A percentile compares a stretch with the other conserved stretches of the same genome.
These are phyloP conservation scores for Colletotrichum magnum DNA, from an alignment of 2,329 filamentous ascomycete species.

Conservation along the genomic window DNA sequence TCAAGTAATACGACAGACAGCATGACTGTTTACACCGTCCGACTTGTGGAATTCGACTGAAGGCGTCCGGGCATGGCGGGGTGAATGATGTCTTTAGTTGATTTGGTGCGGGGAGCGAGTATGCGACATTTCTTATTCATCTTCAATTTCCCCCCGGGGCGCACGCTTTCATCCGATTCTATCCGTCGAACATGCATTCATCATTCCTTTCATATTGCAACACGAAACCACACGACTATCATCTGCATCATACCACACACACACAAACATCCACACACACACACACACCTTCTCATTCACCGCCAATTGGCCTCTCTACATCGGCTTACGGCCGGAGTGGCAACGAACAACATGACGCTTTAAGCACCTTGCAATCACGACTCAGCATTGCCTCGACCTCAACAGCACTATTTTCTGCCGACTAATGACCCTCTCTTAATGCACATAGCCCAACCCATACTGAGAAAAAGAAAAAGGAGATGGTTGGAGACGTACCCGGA, in stretches of 20 bases:
- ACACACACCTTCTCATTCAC: slow-evolving; percentile 27
- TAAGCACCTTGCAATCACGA: slow-evolving; percentile 35
- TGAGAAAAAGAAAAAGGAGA: slow-evolving; percentile 8
- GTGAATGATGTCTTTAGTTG: slow-evolving; percentile 22
- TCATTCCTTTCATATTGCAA: slow-evolving; percentile 34
- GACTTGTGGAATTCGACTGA: slow-evolving; percentile 28
- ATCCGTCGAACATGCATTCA: slow-evolving; percentile 29
- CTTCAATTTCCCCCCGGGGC: slow-evolving; percentile 10
- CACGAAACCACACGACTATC: slow-evolving; percentile 38
- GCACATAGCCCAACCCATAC: slow-evolving; percentile 12
- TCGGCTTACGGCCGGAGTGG: slow-evolving; percentile 23
- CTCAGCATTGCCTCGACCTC: slow-evolving; percentile 18
- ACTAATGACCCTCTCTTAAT: slow-evolving; percentile 17
- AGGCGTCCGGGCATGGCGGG: slow-evolving; percentile 32
- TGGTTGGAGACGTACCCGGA: slow-evolving; percentile 27
- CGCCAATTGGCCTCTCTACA: slow-evolving; percentile 15
- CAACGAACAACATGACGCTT: slow-evolving; percentile 38
- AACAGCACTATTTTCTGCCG: slow-evolving; percentile 22
- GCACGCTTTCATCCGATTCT: slow-evolving; percentile 31
- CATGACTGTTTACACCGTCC: slow-evolving; percentile 14
- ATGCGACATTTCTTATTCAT: slow-evolving; percentile 33
- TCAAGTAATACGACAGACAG: slow-evolving; percentile 41
- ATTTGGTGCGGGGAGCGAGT: slow-evolving; percentile 30
- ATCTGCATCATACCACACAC: slow-evolving; percentile 34
- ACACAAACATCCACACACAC: slow-evolving; percentile 17